phyloP scores from a whole-genome alignment of 2,329 filamentous ascomycete genomes.

The Chrysosporium keratinophilum region DNA sequence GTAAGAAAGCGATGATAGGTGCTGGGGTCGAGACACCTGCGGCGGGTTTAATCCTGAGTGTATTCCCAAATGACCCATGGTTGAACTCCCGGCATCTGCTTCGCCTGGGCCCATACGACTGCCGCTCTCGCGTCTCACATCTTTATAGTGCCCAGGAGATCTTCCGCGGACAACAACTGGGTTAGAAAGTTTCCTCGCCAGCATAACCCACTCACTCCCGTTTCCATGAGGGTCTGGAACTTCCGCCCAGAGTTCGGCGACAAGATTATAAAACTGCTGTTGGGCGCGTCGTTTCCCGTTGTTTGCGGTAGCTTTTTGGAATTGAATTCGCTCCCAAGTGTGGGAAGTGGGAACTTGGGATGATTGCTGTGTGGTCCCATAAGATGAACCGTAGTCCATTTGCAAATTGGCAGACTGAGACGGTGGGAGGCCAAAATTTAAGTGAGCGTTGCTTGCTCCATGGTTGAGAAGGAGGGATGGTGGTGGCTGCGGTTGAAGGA shows the following conservation, averaged over 20 bases:
- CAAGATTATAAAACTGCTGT: conserved; percentile 86
- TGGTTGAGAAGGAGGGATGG: conserved; percentile 33
- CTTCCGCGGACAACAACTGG: conserved; percentile 81
- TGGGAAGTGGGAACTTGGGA: conserved; percentile 40
- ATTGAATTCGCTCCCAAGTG: conserved; percentile 80
- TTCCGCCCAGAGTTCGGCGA: conserved; percentile 71
- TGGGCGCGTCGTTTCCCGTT: conserved; percentile 84
- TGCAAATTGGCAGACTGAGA: conserved; percentile 23
- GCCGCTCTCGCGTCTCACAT: conserved; percentile 56
- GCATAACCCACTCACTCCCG: conserved; percentile 50
- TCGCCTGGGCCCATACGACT: conserved; percentile 58
- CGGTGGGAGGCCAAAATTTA: conserved; percentile 21
- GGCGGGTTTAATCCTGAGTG: conserved; percentile 23
- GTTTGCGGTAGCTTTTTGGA: conserved; percentile 87
- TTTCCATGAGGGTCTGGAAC: conserved; percentile 40
- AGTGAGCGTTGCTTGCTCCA: conserved; percentile 17
- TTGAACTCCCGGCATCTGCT: conserved; percentile 44
- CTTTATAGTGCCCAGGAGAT: conserved; percentile 70
- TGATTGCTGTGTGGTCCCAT: conserved; percentile 24
- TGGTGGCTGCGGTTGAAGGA: conserved; percentile 56
- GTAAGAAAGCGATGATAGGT: conserved; percentile 29
- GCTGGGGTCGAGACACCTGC: conserved; percentile 23
- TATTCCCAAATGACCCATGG: conserved; percentile 26
- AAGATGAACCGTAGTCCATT: conserved; percentile 29
- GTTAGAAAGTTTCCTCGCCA: conserved; percentile 62